Evolutionary conservation across 1,284 basidiomycete species (phyloP), one percentile per base, ranked within the genome.

Genomic region (Fomitopsis schrenkii): DNA sequence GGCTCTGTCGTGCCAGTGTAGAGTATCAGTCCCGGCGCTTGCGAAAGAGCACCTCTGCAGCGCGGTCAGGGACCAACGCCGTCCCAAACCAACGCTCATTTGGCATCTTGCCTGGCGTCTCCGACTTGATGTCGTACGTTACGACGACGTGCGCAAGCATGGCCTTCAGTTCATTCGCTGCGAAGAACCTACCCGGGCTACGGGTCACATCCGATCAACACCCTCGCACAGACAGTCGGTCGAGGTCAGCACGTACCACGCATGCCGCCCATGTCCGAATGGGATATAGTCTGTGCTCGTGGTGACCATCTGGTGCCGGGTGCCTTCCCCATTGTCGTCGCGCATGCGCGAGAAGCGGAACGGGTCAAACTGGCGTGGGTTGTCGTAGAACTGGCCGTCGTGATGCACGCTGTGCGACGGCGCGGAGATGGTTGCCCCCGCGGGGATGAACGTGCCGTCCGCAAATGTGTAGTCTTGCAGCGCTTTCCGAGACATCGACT

Each of bases 361-460:
- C 55, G 62, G 53, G 28, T 52, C 55, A 59, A 67, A 67, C 36
- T 17, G 53, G 26, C 40, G 22, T 40, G 63, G 45, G 55, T 58
- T 44, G 22, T 44, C 55, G 61, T 67, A 67, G 41, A 59, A 40
- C n/a, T 53, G 50, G 2, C 63, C 60, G 59, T 67, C 66, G 42
- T 54, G 53, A 46, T 67, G 64, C 3, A 58, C 58, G 9, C 61
- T 45, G 15, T 44, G 22, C 48, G 50, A 33, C n/a, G 63, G 74
- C 71, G n/a, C 71, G 67, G n/a, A 70, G 69, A 57, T 80, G 59
- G 30, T 72, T 65, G 38, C 73, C 71, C 79, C 79, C 14, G 68
- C 65, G 9, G 79, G 77, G 61, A 82, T 67, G 12, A 64, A 71
- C n/a, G 77, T 77, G 19, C 80, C 80, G 50, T 82, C 74, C 15